Evolutionary conservation across 805 yeast species (phyloP), one percentile per base, ranked within the genome.

Genomic region (Saitoella complicata): DNA sequence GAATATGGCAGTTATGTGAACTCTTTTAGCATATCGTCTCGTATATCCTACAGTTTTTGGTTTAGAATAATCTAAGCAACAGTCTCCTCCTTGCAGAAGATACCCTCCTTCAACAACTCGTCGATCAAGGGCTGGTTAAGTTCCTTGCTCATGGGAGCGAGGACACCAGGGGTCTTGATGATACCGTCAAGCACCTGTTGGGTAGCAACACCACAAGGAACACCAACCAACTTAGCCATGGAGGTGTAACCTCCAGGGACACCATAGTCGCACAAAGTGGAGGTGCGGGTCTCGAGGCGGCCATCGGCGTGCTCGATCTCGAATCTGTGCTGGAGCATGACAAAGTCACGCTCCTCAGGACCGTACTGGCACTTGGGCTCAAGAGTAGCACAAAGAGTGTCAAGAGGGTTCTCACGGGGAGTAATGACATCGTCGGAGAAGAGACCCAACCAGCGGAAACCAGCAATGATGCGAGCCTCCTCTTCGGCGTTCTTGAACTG

Each of bases 201-300:
- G 48, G 81, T 72, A 32, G 97, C 98, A 62, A 91, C 94, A 45
- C 95, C 95, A 68, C 95, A 88, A 54, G 98, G 98, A 51, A 86
- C 88, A 70, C 98, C 98, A 45, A 91, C 98, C 52, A 84, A 75
- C 63, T 88, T 87, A 54, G 98, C 98, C 98, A 91, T 91, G 34
- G 97, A 87, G 37, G 94, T 80, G 78, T 88, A 91, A 45, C 91
- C 88, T 49, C 87, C 85, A 45, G 71, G 70, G 54, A 73, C 78
- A 69, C 98, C 98, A 66, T 83, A 84, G 65, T 86, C 95, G 35
- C 87, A 88, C 60, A 91, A 71, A 48, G 98, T 91, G 13, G 96
- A 82, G 47, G 97, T 87, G 73, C 97, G 86, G 51, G 80, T 74
- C 70, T 91, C 97, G 45, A 72, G 75, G 53, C 76, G 65, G 54